Conservation (phyloP, 352 stramenopile species). For the Pythium periplocum region DNA sequence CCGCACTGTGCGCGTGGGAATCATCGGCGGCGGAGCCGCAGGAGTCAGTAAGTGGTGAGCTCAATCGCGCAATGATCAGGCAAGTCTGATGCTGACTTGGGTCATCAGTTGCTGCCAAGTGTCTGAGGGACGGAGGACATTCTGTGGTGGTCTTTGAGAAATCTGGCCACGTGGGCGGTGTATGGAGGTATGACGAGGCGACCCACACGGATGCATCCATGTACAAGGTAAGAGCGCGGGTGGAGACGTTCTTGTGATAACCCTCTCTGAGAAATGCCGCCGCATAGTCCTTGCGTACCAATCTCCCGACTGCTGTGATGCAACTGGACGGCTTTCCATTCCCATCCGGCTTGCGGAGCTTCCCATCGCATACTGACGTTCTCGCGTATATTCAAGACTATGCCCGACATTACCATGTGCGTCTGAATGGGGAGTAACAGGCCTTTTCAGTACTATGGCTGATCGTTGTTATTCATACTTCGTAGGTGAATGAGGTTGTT, state of each 20-base stretch:
- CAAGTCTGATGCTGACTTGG: constrained; percentile 1
- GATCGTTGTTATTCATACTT: neutral
- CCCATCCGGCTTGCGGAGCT: constrained; percentile 40
- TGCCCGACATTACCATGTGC: constrained; percentile 35
- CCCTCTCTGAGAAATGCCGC: neutral
- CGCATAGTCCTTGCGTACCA: constrained; percentile 67
- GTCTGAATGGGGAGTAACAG: neutral
- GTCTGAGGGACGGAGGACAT: constrained; percentile 56
- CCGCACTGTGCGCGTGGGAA: constrained; percentile 32
- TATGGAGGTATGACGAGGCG: constrained; percentile 74
- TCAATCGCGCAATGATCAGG: neutral
- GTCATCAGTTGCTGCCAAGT: constrained; percentile 59
- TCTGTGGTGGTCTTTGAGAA: constrained; percentile 75
- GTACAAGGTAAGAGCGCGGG: constrained; percentile 41
- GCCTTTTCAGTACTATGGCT: neutral
- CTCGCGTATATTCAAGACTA: constrained; percentile 71
- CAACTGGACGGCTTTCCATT: constrained; percentile 69
- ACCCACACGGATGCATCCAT: constrained; percentile 46
- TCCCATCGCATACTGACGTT: constrained; percentile 56
- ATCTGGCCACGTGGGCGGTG: constrained; percentile 43
- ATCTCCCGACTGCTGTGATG: constrained; percentile 77
- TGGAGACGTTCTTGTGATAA: too few species aligned
- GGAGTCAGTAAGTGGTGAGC: constrained; percentile 54
- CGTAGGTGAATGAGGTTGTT: constrained; percentile 34
- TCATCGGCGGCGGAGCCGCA: constrained; percentile 67